Percentiles rank a stretch among this genome's conserved stretches.
Evolutionary conservation across 768 basidiomycete species (phyloP).

Genomic region (Tylopilus balloui): DNA sequence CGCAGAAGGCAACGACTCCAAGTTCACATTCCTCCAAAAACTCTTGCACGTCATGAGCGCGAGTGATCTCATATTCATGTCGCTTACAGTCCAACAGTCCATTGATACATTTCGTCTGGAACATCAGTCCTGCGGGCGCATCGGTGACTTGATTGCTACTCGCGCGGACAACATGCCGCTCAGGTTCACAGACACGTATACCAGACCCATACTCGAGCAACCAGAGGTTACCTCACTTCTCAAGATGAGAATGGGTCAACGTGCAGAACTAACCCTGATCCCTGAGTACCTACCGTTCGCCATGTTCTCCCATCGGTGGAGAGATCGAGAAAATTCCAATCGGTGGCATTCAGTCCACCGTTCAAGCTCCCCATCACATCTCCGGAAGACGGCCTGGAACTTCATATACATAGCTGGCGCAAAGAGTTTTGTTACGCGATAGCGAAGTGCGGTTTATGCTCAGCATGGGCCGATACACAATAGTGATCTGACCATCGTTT

Average conservation of each 20-base stretch:
- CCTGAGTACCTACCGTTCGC: conserved; percentile 21
- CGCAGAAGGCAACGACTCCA: no score
- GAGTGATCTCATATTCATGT: background rate
- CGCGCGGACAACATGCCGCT: conserved; percentile 23
- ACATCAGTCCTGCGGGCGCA: background rate
- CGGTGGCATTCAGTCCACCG: conserved; percentile 17
- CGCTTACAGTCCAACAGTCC: background rate
- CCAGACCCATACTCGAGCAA: conserved; percentile 19
- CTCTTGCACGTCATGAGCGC: conserved; percentile 2
- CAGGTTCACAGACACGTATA: conserved; percentile 25
- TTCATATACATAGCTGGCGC: no score
- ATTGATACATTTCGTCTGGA: background rate
- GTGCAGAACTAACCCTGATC: conserved; percentile 15
- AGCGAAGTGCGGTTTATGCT: conserved; percentile 29
- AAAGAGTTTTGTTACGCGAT: conserved; percentile 29
- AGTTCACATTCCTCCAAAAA: no score
- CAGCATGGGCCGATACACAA: conserved; percentile 28
- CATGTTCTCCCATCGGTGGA: conserved; percentile 30
- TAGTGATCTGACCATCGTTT: conserved; percentile 28
- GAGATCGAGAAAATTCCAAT: conserved; percentile 10
- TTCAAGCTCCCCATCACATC: background rate
- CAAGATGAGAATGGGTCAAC: conserved; percentile 5
- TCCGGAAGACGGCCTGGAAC: background rate
- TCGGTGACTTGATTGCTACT: conserved; percentile 7
- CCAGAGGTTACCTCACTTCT: conserved; percentile 18